Percentiles rank a stretch among this genome's conserved stretches.
Evolutionary conservation across 1,284 basidiomycete genomes (phyloP).

Genomic region (Ustilago esculenta): DNA sequence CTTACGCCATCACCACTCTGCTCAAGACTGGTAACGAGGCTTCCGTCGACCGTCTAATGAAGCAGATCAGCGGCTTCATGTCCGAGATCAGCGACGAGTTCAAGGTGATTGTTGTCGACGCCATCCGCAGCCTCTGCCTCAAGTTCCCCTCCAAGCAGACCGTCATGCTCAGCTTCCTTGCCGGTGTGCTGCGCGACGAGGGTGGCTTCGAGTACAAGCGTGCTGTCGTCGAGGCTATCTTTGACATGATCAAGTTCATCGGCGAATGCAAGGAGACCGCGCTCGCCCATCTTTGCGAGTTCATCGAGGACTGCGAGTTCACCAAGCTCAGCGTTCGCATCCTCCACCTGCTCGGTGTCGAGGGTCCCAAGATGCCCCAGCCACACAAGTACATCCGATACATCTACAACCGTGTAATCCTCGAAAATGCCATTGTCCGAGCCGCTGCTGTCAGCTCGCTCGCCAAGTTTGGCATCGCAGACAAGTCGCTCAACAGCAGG

Average conservation of each 20-base stretch:
- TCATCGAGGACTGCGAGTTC: constrained; percentile 99
- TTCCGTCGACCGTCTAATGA: constrained; percentile 97
- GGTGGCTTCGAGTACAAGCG: constrained; percentile 99
- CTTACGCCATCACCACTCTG: constrained; percentile 97
- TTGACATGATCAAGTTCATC: constrained; percentile 99
- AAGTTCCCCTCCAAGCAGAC: constrained; percentile 98
- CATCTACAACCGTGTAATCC: constrained; percentile 98
- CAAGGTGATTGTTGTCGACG: constrained; percentile 99
- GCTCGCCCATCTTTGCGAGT: constrained; percentile 98
- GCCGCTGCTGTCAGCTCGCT: constrained; percentile 94
- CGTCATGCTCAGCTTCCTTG: constrained; percentile 71
- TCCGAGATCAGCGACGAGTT: constrained; percentile 99
- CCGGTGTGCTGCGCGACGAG: constrained; percentile 72
- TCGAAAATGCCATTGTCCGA: constrained; percentile 97
- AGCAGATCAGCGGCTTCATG: constrained; percentile 99
- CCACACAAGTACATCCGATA: constrained; percentile 99
- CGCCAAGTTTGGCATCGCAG: constrained; percentile 93
- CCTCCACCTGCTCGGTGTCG: constrained; percentile 90
- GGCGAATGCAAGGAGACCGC: constrained; percentile 86
- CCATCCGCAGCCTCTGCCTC: constrained; percentile 95
- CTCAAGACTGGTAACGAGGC: constrained; percentile 99
- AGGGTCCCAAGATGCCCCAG: constrained; percentile 93
- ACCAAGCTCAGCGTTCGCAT: constrained; percentile 98
- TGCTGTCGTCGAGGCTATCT: constrained; percentile 98
- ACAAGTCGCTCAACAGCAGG: constrained; percentile 81